Conservation (phyloP, 2,329 filamentous ascomycete genomes). For the Microdochium paspali region DNA sequence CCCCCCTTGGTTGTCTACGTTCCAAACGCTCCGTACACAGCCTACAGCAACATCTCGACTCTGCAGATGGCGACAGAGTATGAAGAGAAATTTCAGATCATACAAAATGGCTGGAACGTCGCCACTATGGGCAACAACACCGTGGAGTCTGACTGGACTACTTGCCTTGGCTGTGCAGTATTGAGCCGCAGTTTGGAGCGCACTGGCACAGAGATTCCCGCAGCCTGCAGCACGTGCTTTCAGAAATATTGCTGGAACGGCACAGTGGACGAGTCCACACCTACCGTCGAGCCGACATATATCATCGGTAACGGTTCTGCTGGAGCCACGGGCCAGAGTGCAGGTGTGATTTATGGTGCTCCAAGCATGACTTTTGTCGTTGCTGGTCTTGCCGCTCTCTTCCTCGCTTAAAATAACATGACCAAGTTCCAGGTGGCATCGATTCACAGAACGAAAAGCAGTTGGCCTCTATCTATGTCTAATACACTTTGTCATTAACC, state of each 20-base stretch:
- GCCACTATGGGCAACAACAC: conserved; percentile 79
- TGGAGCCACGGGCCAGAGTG: background rate
- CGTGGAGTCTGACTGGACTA: conserved; percentile 63
- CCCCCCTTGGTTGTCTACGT: conserved; percentile 75
- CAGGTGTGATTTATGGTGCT: background rate
- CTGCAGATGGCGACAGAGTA: conserved; percentile 58
- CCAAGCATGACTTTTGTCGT: conserved; percentile 1
- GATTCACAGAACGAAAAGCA: too few species aligned
- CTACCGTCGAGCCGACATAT: conserved; percentile 6
- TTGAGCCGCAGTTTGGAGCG: conserved; percentile 68
- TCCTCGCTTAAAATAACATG: background rate
- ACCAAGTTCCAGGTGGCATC: too few species aligned
- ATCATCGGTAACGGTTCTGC: background rate
- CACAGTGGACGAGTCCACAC: conserved; percentile 35
- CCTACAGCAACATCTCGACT: conserved; percentile 70
- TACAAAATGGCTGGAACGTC: conserved; percentile 77
- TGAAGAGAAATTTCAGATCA: conserved; percentile 64
- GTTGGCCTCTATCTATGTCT: too few species aligned
- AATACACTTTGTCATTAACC: too few species aligned
- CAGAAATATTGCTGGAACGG: conserved; percentile 87
- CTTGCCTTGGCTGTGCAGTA: conserved; percentile 83
- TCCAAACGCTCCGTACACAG: conserved; percentile 74
- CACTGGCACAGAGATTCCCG: conserved; percentile 59
- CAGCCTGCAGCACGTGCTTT: conserved; percentile 70
- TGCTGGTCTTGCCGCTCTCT: background rate